These are phyloP conservation scores for Umbelopsis sp. DNA, from an alignment of 192 early-diverging fungal species.

Conservation along the genomic window DNA sequence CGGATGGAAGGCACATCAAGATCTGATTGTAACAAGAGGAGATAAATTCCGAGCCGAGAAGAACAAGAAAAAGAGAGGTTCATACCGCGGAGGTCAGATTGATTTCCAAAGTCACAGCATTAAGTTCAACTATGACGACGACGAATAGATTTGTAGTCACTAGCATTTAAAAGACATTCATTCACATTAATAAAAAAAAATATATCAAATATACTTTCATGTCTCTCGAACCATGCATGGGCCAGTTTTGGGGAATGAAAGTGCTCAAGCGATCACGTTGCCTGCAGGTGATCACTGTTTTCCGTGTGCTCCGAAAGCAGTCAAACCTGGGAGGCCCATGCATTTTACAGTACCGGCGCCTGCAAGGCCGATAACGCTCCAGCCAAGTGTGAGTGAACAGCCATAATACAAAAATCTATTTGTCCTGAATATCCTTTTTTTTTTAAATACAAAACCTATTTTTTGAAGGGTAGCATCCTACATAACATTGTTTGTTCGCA, in stretches of 20 bases:
- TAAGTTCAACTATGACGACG: slow-evolving; percentile 68
- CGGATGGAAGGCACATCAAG: slow-evolving; percentile 91
- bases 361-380: neutral
- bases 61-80: slow-evolving; percentile 96
- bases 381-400: too few species aligned
- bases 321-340: slow-evolving; percentile 14
- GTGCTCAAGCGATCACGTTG: neutral
- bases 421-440: too few species aligned
- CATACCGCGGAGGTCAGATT: slow-evolving; percentile 92
- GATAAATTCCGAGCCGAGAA: slow-evolving; percentile 95
- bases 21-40: slow-evolving; percentile 87
- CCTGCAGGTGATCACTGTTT: neutral
- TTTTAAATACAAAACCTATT: too few species aligned
- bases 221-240: too few species aligned
- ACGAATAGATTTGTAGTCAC: neutral
- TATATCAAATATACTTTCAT: too few species aligned
- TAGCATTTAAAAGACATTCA: neutral
- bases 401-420: too few species aligned
- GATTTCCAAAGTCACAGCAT: slow-evolving; percentile 83
- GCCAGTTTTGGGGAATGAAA: too few species aligned
- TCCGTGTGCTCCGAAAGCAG: slow-evolving; percentile 16
- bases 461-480: too few species aligned
- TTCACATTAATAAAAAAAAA: neutral
- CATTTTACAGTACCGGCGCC: neutral
- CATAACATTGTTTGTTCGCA: too few species aligned